Evolutionary conservation across 805 yeast species (phyloP).

Genomic region (Hanseniaspora pseudoguilliermondii): DNA sequence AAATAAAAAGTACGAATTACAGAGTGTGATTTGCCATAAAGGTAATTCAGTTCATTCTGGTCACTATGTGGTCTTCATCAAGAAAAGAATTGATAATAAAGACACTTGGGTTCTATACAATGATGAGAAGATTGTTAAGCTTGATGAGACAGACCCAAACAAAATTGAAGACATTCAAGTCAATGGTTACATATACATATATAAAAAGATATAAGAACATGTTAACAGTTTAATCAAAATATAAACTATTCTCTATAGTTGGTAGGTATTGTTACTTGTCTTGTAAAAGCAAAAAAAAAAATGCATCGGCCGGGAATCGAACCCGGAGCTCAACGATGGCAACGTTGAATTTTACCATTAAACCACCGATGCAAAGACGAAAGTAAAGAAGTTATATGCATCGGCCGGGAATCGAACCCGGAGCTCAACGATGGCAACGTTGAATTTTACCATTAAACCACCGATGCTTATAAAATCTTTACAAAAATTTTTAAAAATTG

Average conservation of each 20-base stretch:
- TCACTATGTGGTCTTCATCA: constrained; percentile 73
- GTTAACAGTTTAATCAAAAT: background rate
- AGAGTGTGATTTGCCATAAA: constrained; percentile 72
- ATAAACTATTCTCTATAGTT: background rate
- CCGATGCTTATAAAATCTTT: constrained; percentile 19
- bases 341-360: constrained; percentile 29
- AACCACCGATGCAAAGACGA: constrained; percentile 25
- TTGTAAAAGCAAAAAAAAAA: background rate
- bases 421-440: constrained; percentile 30
- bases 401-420: constrained; percentile 28
- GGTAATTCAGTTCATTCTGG: constrained; percentile 86
- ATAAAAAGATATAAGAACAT: constrained; percentile 14
- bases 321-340: constrained; percentile 31
- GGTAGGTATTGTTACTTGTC: background rate
- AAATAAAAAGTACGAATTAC: constrained; percentile 26
- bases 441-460: constrained; percentile 29
- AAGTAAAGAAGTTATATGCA: constrained; percentile 1
- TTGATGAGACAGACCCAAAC: constrained; percentile 30
- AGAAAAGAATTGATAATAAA: constrained; percentile 30
- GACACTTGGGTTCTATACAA: constrained; percentile 66
- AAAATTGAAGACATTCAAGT: constrained; percentile 34
- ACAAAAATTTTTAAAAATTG: background rate
- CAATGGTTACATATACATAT: constrained; percentile 37
- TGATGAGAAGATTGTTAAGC: constrained; percentile 72
- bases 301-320: constrained; percentile 25